phyloP scores from a whole-genome alignment of 192 early-diverging fungal species.

The Backusella morwellensis region DNA sequence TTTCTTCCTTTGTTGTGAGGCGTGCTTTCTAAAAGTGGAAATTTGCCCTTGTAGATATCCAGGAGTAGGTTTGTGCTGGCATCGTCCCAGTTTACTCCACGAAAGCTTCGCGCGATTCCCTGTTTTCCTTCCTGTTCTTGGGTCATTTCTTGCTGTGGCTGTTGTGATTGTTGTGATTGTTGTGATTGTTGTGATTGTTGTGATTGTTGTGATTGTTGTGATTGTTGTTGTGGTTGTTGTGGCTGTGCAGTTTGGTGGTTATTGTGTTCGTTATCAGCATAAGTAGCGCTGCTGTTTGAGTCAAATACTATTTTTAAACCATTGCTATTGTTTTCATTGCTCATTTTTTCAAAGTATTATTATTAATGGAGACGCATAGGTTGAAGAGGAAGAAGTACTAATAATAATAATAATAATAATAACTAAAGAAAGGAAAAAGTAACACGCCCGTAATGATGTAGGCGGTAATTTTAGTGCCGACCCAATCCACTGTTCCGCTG shows the following conservation, averaged over 20 bases:
- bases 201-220: background rate
- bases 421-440: background rate
- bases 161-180: too few relatives aligned
- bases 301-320: background rate
- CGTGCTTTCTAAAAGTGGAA: background rate
- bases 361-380: background rate
- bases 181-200: background rate
- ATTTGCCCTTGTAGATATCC: background rate
- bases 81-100: conserved; percentile 1
- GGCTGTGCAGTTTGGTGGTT: background rate
- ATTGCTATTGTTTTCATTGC: background rate
- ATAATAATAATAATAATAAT: background rate
- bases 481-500: too few relatives aligned
- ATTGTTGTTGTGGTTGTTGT: background rate
- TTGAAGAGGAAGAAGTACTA: background rate
- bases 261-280: background rate
- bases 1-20: conserved; percentile 2
- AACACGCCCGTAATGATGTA: too few relatives aligned
- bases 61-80: background rate
- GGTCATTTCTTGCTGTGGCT: background rate
- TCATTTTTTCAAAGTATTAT: background rate
- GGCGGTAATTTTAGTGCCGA: too few relatives aligned
- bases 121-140: background rate
- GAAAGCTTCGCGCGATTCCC: background rate
- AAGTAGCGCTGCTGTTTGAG: background rate